Percentiles rank a stretch among this genome's conserved stretches.
phyloP scores from a whole-genome alignment of 208 protist species.

The Lotmaria passim region DNA sequence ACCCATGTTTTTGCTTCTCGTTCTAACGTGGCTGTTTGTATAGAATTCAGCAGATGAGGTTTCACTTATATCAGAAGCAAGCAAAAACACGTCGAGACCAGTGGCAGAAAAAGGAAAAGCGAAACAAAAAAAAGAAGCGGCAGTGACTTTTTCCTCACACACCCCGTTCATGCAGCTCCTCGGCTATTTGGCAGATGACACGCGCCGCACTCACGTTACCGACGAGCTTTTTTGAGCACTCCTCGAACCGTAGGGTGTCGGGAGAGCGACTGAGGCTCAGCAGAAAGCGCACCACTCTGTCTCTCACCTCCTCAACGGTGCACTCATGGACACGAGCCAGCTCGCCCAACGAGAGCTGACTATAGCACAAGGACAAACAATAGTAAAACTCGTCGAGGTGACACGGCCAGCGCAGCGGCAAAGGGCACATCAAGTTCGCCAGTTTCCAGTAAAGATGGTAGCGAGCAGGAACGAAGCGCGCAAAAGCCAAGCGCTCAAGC shows the following conservation, averaged over 20 bases:
- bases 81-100: no score
- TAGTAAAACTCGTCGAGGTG: constrained; percentile 25
- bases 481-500: constrained; percentile 15
- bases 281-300: constrained; percentile 21
- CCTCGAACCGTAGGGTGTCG: constrained; percentile 38
- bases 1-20: no score
- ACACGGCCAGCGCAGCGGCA: constrained; percentile 11
- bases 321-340: constrained; percentile 19
- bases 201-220: constrained; percentile 42
- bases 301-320: constrained; percentile 14
- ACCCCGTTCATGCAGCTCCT: constrained; percentile 18
- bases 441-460: constrained; percentile 40
- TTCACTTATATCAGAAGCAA: no score
- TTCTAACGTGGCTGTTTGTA: no score
- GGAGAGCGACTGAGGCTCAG: constrained; percentile 14
- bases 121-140: background rate
- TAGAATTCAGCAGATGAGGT: no score
- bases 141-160: no score
- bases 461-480: constrained; percentile 9
- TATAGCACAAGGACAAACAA: constrained; percentile 25
- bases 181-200: constrained; percentile 45
- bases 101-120: background rate
- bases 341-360: constrained; percentile 36
- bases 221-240: constrained; percentile 55
- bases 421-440: constrained; percentile 22